Base-by-base conservation (phyloP, 306 rosid species). In the Cucumis cinereus region DNA sequence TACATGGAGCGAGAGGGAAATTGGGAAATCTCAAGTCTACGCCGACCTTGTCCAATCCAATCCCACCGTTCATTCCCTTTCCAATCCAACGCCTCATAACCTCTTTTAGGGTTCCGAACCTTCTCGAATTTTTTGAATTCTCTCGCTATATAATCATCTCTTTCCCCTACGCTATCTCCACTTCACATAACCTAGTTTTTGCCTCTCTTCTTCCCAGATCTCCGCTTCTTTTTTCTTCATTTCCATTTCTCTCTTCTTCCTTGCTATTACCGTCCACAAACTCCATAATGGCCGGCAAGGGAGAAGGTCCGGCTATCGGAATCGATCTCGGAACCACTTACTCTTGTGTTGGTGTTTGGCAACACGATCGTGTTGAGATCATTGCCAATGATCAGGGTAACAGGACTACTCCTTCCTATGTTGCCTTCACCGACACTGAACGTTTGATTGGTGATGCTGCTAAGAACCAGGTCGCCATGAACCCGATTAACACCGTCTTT, bases 271-370 rank as follows among this genome's bases (percentile, higher is more conserved):
- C 60, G 8, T 20, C 1, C 38, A 8, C 3, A n/a, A 2, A 13
- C 1, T n/a, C 35, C 38, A 23, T 0, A 66, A 86, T 88, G 92
- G 92, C 90, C 75, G 90, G 88, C 8, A 88, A 88, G 62, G 92
- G 92, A 55, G 93, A 85, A 76, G 93, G 90, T 23, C 87, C 89
- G 41, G 93, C 93, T 43, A 89, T 89, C 76, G 93, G 93, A 23
- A 89, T 89, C 59, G 93, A 89, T 80, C 89, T 89, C 26, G 93
- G 93, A 0, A 89, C 93, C 14, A 89, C 93, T 0, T 89, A 89
- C 76, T 89, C 93, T 0, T 89, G 93, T 66, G 93, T 87, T 8
- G 93, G 90, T 4, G 93, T 89, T 0, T 89, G 93, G 90, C 93
- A 86, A 30, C 89, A 87, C 35, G 90, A 87, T 43, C 90, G 93